Conservation (phyloP, 176 grass and related monocot genomes). For the Carex scoparia region DNA sequence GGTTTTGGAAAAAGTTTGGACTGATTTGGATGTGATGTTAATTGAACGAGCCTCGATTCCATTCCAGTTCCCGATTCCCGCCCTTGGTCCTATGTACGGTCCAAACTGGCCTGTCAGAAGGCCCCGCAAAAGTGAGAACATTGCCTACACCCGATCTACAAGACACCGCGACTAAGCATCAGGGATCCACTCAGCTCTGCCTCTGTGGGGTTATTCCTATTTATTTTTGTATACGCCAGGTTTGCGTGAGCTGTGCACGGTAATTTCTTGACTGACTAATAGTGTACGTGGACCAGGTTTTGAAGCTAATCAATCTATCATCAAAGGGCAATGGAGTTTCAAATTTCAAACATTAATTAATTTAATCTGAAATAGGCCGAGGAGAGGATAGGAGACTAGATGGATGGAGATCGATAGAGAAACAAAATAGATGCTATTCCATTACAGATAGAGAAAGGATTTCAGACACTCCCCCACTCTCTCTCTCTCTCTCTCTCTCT, state of each 20-base stretch:
- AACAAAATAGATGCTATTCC: constrained; percentile 9
- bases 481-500: constrained; percentile 9
- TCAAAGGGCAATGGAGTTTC: constrained; percentile 2
- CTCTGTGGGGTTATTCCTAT: background rate
- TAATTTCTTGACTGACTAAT: background rate
- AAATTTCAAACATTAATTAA: constrained; percentile 33
- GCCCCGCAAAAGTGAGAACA: background rate
- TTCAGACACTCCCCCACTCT: background rate
- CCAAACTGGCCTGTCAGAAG: background rate
- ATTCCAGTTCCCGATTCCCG: too few species aligned
- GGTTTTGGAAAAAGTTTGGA: too few species aligned
- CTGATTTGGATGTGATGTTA: too few species aligned
- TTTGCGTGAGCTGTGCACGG: background rate
- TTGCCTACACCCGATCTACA: background rate
- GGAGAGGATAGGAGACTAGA: constrained; percentile 13
- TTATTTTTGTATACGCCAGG: background rate
- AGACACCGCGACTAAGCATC: background rate
- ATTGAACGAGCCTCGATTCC: too few species aligned
- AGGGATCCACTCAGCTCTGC: background rate
- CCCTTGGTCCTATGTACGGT: constrained; percentile 2
- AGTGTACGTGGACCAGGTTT: background rate
- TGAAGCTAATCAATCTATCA: background rate
- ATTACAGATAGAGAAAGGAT: constrained; percentile 1
- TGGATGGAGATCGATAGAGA: constrained; percentile 12
- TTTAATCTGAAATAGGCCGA: constrained; percentile 13